Conservation (phyloP, 306 rosid genomes). For the Begonia masoniana region DNA sequence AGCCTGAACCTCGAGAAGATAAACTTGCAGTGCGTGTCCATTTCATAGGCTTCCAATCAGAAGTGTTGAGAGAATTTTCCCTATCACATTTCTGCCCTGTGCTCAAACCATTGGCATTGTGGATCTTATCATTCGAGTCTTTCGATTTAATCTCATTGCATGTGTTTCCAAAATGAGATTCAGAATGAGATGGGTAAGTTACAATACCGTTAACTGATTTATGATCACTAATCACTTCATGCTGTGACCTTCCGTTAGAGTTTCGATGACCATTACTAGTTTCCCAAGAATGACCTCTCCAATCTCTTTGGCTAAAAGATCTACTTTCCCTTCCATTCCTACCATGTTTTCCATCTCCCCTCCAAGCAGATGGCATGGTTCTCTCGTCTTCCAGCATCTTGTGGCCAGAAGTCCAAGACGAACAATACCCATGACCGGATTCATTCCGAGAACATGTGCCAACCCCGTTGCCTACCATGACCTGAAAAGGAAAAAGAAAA, state of each 20-base stretch:
- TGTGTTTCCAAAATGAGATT: slow-evolving; percentile 44
- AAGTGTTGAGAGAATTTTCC: slow-evolving; percentile 41
- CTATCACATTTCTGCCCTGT: slow-evolving; percentile 50
- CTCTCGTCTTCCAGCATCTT: slow-evolving; percentile 65
- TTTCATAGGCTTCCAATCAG: slow-evolving; percentile 84
- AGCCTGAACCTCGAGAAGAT: slow-evolving; percentile 87
- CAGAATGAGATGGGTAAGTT: slow-evolving; percentile 8
- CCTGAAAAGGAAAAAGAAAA: slow-evolving; percentile 55
- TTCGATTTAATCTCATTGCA: slow-evolving; percentile 61
- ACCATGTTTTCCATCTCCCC: slow-evolving; percentile 69
- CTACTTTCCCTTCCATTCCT: slow-evolving; percentile 65
- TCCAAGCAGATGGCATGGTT: slow-evolving; percentile 37
- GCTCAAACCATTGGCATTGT: slow-evolving; percentile 41
- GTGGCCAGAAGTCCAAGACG: slow-evolving; percentile 50
- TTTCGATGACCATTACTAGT: slow-evolving; percentile 9
- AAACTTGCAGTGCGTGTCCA: slow-evolving; percentile 90
- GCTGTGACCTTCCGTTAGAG: slow-evolving; percentile 39
- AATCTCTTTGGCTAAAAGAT: slow-evolving; percentile 45
- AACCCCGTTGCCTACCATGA: slow-evolving; percentile 92
- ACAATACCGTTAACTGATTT: slow-evolving; percentile 6
- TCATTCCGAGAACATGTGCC: slow-evolving; percentile 81
- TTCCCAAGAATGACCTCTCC: slow-evolving; percentile 13
- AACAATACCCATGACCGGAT: slow-evolving; percentile 56
- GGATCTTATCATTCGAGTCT: slow-evolving; percentile 59
- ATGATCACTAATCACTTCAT: slow-evolving; percentile 23